Evolutionary conservation across 371 early-diverging fungal genomes (phyloP).

Genomic region (Thermomucor indicae-seudaticae): DNA sequence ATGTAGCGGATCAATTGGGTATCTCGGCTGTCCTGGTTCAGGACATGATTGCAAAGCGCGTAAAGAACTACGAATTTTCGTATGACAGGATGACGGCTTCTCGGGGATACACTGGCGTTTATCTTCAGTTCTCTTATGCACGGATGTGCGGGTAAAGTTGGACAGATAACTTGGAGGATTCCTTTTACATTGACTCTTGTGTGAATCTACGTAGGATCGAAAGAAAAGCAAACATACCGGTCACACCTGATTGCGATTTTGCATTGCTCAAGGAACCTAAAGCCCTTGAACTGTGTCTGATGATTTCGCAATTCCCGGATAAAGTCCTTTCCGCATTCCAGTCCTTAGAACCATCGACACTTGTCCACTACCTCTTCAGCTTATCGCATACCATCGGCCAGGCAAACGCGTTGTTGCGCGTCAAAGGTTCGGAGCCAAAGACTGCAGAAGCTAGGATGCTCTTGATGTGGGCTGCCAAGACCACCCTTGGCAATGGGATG

Average conservation of each 20-base stretch:
- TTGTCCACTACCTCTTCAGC: slow-evolving; percentile 87
- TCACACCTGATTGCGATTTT: slow-evolving; percentile 24
- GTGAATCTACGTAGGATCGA: slow-evolving; percentile 38
- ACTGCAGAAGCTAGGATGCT: slow-evolving; percentile 78
- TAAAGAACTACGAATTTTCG: slow-evolving; percentile 93
- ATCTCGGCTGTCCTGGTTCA: slow-evolving; percentile 91
- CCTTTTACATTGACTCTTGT: background rate
- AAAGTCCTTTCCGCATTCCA: slow-evolving; percentile 51
- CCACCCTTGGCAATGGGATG: slow-evolving; percentile 77
- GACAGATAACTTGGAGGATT: background rate
- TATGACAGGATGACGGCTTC: slow-evolving; percentile 92
- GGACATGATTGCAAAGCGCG: slow-evolving; percentile 90
- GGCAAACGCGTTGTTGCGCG: slow-evolving; percentile 70
- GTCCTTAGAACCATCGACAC: slow-evolving; percentile 83
- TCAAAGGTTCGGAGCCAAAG: slow-evolving; percentile 57
- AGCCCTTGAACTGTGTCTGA: slow-evolving; percentile 65
- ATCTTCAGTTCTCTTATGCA: slow-evolving; percentile 94
- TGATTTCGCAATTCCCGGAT: slow-evolving; percentile 86
- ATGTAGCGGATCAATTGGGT: slow-evolving; percentile 69
- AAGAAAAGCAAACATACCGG: slow-evolving; percentile 15
- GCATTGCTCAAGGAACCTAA: slow-evolving; percentile 64
- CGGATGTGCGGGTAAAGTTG: slow-evolving; percentile 71
- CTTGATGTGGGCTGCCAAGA: slow-evolving; percentile 69
- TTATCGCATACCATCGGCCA: slow-evolving; percentile 78
- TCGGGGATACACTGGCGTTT: slow-evolving; percentile 97